Percentiles rank a stretch among this genome's conserved stretches.
phyloP scores from a whole-genome alignment of 495 filamentous ascomycete genomes.

The Jackrogersella minutella region DNA sequence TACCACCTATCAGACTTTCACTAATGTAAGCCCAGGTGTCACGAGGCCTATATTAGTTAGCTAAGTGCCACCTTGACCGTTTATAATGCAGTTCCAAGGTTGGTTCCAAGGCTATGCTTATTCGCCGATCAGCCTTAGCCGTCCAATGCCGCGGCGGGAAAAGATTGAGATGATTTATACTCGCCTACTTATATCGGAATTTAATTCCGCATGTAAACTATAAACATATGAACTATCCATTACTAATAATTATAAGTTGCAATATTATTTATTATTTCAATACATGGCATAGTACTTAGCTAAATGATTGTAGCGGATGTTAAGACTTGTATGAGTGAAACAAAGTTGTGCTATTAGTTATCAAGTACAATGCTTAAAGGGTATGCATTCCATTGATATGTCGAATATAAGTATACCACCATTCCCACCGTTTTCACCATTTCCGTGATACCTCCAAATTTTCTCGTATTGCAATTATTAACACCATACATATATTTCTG shows the following conservation, averaged over 20 bases:
- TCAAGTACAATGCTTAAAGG: too few relatives aligned
- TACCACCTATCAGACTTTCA: slow-evolving; percentile 23
- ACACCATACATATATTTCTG: too few relatives aligned
- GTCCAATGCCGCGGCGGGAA: slow-evolving; percentile 26
- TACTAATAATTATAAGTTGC: too few relatives aligned
- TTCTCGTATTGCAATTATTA: not conserved
- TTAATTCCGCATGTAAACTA: not conserved
- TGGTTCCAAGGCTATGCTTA: not conserved
- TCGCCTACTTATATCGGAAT: slow-evolving; percentile 20
- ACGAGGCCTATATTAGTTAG: slow-evolving; percentile 9
- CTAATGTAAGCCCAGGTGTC: slow-evolving; percentile 26
- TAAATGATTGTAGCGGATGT: too few relatives aligned
- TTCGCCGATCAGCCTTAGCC: slow-evolving; percentile 23
- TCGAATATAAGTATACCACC: too few relatives aligned
- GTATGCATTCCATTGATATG: too few relatives aligned
- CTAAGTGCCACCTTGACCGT: too few relatives aligned
- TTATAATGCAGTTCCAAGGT: too few relatives aligned
- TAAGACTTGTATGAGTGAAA: too few relatives aligned
- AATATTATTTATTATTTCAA: too few relatives aligned
- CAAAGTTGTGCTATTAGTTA: too few relatives aligned
- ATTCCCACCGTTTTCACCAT: not conserved
- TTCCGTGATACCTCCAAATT: not conserved
- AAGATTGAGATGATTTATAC: not conserved
- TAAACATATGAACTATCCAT: not conserved
- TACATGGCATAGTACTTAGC: too few relatives aligned